Evolutionary conservation across 2,329 filamentous ascomycete genomes (phyloP).

Genomic region (Scortechinia acanthostroma): DNA sequence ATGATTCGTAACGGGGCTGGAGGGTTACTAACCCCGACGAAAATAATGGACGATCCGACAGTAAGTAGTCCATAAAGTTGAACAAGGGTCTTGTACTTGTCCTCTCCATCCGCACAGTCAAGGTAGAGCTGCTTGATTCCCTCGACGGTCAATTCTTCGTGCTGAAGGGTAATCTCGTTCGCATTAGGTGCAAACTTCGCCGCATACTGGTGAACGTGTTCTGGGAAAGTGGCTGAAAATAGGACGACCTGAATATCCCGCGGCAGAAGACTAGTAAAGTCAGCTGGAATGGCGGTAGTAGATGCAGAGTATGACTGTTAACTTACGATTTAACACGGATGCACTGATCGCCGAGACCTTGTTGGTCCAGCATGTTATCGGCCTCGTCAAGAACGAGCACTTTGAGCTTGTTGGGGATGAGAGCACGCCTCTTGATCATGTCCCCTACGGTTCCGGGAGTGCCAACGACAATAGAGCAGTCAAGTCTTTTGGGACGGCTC

Average conservation of each 20-base stretch:
- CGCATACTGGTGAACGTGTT: slow-evolving; percentile 58
- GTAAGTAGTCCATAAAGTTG: slow-evolving; percentile 69
- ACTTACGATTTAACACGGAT: slow-evolving; percentile 60
- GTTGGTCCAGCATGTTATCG: slow-evolving; percentile 72
- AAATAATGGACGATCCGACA: slow-evolving; percentile 70
- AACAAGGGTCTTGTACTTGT: slow-evolving; percentile 62
- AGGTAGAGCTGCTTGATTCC: slow-evolving; percentile 72
- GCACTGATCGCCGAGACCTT: slow-evolving; percentile 69
- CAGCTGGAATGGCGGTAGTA: slow-evolving; percentile 12
- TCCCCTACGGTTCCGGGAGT: slow-evolving; percentile 69
- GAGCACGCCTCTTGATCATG: slow-evolving; percentile 50
- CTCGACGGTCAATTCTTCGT: slow-evolving; percentile 67
- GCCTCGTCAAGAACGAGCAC: slow-evolving; percentile 68
- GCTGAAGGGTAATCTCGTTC: slow-evolving; percentile 61
- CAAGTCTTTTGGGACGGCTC: slow-evolving; percentile 38
- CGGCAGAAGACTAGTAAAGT: slow-evolving; percentile 39
- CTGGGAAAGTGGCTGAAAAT: slow-evolving; percentile 68
- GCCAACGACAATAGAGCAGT: slow-evolving; percentile 63
- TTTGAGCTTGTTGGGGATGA: slow-evolving; percentile 47
- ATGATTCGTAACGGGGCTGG: neutral
- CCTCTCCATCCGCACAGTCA: slow-evolving; percentile 56
- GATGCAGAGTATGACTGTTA: neutral
- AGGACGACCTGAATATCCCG: slow-evolving; percentile 56
- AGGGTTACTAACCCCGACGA: slow-evolving; percentile 47
- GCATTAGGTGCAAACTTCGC: slow-evolving; percentile 57